A percentile compares a stretch with the other conserved stretches of the same genome.
Conservation (phyloP, 805 yeast species). For the Saccharomycopsis capsularis region DNA sequence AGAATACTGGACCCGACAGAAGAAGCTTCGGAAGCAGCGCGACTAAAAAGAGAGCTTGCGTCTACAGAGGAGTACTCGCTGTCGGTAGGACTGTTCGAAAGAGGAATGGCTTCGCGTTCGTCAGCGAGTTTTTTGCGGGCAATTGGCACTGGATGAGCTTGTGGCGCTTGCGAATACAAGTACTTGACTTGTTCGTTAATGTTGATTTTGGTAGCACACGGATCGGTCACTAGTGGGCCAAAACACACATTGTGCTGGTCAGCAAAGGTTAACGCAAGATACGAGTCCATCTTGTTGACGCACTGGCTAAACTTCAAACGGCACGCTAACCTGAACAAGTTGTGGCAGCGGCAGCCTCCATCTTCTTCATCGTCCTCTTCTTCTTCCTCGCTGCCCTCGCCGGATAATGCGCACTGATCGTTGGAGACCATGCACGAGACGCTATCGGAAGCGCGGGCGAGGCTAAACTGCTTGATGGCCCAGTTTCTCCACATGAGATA, state of each 20-base stretch:
- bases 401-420: not conserved
- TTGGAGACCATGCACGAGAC: not conserved
- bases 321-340: too few species aligned
- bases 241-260: constrained; percentile 7
- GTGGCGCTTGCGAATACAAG: too few species aligned
- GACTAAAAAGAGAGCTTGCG: not conserved
- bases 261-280: constrained; percentile 4
- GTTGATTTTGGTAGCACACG: not conserved
- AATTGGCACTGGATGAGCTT: not conserved
- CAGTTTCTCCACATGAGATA: constrained; percentile 12
- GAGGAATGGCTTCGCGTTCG: not conserved
- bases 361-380: not conserved
- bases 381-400: not conserved
- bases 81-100: too few species aligned
- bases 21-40: not conserved
- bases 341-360: too few species aligned
- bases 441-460: not conserved
- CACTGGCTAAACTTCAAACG: constrained; percentile 5
- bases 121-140: not conserved
- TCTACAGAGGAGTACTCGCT: not conserved
- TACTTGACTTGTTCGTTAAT: constrained; percentile 12
- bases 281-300: constrained; percentile 1
- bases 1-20: not conserved
- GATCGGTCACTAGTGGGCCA: constrained; percentile 10
- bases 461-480: constrained; percentile 1